Base-by-base conservation (phyloP, 306 rosid genomes). In the Elaeagnus macrophylla region DNA sequence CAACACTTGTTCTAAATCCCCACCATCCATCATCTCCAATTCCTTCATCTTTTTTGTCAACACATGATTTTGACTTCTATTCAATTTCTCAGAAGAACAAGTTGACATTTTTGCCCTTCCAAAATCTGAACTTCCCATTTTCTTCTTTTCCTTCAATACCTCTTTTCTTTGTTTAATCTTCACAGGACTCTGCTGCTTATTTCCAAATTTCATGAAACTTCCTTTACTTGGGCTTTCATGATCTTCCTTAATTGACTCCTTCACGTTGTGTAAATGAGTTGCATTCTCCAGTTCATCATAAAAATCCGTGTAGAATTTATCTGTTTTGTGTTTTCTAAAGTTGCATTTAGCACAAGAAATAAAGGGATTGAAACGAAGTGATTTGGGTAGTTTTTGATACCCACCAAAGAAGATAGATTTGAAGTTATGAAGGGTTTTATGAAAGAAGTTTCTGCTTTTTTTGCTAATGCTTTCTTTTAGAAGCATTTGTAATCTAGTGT, bases 1-100 rank as follows among this genome's bases (percentile, higher is more conserved):
- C 73, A 91, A 50, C 25, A 72, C 88, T 53, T 84, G 85, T 53
- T 91, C 96, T 65, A 84, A 68, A 71, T 91, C 93, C 52, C 79
- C 75, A 1, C 71, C 65, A 58, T 84, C 87, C 58, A 84, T 64
- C 93, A 86, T 78, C 66, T 87, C 93, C 74, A 80, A 57, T 43
- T 85, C 89, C 78, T 80, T 84, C 79, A 87, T 87, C 83, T 79
- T 91, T 39, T 84, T 77, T 18, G 77, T 83, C 37, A 91, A 62
- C 12, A 42, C 68, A 35, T 55, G 63, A 54, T 74, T 68, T 54
- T 25, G 32, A 25, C 57, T 67, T 14, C 12, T 57, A 48, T 60
- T 71, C 49, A 45, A 10, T 56, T 0, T 65, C 39, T 71, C 71
- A 47, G 66, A 55, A 10, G 70, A 51, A 45, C 55, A 25, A 25